Base-by-base conservation (phyloP, 2,329 filamentous ascomycete species). In the Penicillium capsulatum region DNA sequence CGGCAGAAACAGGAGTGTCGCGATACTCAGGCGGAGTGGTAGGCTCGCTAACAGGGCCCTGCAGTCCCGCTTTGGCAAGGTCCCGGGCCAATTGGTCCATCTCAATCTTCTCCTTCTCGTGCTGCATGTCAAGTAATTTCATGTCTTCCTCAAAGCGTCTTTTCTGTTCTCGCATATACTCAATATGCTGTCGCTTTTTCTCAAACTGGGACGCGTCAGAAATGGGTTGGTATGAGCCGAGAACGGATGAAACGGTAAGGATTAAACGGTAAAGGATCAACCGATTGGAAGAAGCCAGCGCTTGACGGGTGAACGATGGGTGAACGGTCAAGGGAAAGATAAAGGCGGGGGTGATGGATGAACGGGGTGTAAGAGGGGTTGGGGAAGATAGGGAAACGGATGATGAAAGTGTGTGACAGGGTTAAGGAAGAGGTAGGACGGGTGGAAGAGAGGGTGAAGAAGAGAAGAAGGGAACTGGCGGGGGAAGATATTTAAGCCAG, bases 21-120 rank as follows among this genome's bases (percentile, higher is more conserved):
- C 82, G 83, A 64, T 92, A 91, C 65, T 97, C 92, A 20, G 92
- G 92, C 15, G 92, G 92, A 15, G 92, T 98, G 2, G 92, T 96
- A 11, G 92, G 92, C 68, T 97, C 91, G 54, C 87, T 95, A 61
- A 94, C 86, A 57, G 90, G 85, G 38, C 86, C 86, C 45, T 80
- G 74, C 31, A 71, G 51, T 19, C 66, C 66, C 42, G 75, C 74
- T 48, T 77, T 72, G 29, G 74, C 74, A 41, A 94, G 75, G 53
- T 92, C 86, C 54, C 88, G 83, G 57, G 89, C 84, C 71, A 97
- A 85, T 63, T 86, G 82, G 42, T 84, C 81, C 56, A 94, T 81
- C 60, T 95, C 89, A 54, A 84, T 79, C 61, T 90, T 87, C 60
- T 92, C 86, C 47, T 79, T 81, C 47, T 84, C 82, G 64, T 91